Conservation (phyloP, 495 filamentous ascomycete genomes). For the Cudoniella acicularis region DNA sequence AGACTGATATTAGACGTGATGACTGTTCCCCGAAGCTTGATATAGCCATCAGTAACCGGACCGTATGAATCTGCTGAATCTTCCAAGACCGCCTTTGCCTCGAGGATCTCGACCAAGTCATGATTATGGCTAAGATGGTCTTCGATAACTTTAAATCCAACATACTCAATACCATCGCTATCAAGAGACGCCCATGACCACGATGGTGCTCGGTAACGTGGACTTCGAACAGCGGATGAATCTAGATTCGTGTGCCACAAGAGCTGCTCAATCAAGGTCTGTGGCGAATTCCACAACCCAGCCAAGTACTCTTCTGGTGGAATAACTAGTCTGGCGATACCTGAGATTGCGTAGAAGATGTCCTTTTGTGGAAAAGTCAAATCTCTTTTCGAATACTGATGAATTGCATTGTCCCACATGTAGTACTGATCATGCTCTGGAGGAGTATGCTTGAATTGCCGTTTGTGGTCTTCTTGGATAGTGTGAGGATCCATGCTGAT, state of each 20-base stretch:
- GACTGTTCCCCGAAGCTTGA: background rate
- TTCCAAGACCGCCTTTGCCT: background rate
- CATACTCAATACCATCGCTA: background rate
- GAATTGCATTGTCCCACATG: background rate
- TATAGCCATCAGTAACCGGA: background rate
- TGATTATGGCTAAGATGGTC: background rate
- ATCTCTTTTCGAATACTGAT: conserved; percentile 1
- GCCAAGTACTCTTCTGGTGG: conserved; percentile 2
- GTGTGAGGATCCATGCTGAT: background rate
- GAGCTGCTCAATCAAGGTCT: background rate
- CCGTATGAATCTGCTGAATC: conserved; percentile 1
- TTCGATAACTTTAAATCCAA: conserved; percentile 4
- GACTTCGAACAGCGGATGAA: background rate
- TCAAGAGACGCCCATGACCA: conserved; percentile 1
- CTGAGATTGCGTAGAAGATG: background rate
- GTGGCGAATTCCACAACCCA: conserved; percentile 1
- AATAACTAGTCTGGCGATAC: background rate
- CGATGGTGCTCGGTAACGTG: background rate
- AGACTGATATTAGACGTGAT: background rate
- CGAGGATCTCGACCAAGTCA: background rate
- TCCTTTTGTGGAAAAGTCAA: conserved; percentile 2
- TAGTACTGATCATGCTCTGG: conserved; percentile 1
- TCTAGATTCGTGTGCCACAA: background rate
- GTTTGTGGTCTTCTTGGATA: background rate
- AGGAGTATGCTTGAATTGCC: background rate